Conservation (phyloP, 306 rosid genomes). For the Cercis canadensis region DNA sequence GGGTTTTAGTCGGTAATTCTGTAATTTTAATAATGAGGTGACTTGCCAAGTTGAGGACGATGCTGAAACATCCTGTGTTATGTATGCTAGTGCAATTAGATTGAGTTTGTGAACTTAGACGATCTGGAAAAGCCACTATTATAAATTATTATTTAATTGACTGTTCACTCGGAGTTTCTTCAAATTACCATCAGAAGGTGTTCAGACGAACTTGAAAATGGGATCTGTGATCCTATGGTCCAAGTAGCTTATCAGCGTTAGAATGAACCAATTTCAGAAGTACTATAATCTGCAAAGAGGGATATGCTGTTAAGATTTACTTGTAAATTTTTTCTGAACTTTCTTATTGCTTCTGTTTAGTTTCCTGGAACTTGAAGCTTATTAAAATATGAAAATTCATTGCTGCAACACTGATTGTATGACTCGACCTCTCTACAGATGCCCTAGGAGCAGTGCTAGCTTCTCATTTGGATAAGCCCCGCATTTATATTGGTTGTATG, state of each 20-base stretch:
- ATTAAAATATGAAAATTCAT: constrained; percentile 2
- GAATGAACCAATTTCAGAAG: constrained; percentile 9
- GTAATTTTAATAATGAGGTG: not conserved
- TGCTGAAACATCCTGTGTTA: constrained; percentile 1
- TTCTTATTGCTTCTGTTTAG: constrained; percentile 25
- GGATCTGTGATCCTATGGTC: not conserved
- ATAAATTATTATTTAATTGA: constrained; percentile 10
- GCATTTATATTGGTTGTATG: constrained; percentile 77
- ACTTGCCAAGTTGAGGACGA: not conserved
- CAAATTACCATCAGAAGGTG: not conserved
- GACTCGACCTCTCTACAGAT: constrained; percentile 54
- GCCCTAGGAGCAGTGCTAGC: constrained; percentile 65
- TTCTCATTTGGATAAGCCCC: constrained; percentile 60
- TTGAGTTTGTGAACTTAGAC: not conserved
- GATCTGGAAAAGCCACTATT: not conserved
- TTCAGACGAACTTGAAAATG: constrained; percentile 25
- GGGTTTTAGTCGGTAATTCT: not conserved
- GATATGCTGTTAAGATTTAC: constrained; percentile 18
- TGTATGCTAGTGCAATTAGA: not conserved
- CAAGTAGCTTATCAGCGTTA: not conserved
- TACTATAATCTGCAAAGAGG: constrained; percentile 4
- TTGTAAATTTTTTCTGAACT: constrained; percentile 30
- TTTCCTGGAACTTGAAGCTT: constrained; percentile 23
- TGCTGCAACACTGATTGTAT: constrained; percentile 29
- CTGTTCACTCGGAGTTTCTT: constrained; percentile 21